Evolutionary conservation across 106 monocot species (phyloP).

Genomic region (Dioscorea zingiberensis): DNA sequence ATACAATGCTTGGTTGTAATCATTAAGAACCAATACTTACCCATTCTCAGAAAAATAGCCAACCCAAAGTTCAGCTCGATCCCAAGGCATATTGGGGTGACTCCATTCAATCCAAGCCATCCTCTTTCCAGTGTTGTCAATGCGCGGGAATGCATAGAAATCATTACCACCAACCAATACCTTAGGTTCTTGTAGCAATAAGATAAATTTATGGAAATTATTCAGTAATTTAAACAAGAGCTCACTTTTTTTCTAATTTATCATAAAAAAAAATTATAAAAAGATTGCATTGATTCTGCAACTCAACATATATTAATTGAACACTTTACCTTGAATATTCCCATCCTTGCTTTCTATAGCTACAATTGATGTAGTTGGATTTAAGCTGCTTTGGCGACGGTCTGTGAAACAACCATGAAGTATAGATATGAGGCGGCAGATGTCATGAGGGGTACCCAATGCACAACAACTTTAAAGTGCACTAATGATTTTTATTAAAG

Average conservation of each 20-base stretch:
- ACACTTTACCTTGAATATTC: constrained; percentile 46
- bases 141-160: constrained; percentile 90
- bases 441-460: too few relatives aligned
- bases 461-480: not conserved
- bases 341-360: constrained; percentile 30
- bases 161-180: constrained; percentile 66
- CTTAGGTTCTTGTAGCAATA: constrained; percentile 63
- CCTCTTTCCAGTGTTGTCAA: constrained; percentile 56
- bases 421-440: too few relatives aligned
- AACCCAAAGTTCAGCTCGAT: constrained; percentile 91
- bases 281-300: too few relatives aligned
- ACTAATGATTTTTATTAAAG: not conserved
- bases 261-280: not conserved
- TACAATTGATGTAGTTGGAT: constrained; percentile 67
- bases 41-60: constrained; percentile 84
- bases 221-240: not conserved
- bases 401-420: constrained; percentile 32
- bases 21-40: constrained; percentile 25
- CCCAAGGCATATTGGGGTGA: constrained; percentile 98
- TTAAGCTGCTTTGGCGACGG: constrained; percentile 53
- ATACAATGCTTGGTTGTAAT: too few relatives aligned
- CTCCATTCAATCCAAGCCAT: constrained; percentile 95
- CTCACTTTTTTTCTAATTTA: not conserved
- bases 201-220: not conserved
- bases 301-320: not conserved